Base-by-base conservation (phyloP, 2,329 filamentous ascomycete species). In the Fusarium mundagurra region DNA sequence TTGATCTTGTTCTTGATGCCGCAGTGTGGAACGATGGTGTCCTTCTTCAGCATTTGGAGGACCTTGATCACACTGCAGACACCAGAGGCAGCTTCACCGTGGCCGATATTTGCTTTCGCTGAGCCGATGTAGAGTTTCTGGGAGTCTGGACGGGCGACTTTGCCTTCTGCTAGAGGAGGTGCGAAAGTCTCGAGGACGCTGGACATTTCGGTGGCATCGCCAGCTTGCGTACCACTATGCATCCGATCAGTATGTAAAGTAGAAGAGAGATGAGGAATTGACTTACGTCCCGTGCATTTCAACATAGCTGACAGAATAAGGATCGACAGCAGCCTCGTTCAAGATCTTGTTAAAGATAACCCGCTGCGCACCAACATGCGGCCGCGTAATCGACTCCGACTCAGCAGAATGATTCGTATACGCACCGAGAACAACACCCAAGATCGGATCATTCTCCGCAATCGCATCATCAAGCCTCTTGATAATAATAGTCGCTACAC, bases 181-280 rank as follows among this genome's bases (percentile, higher is more conserved):
- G 87, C 87, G 69, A 88, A 90, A 16, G 86, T 84, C 59, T 86
- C 82, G 6, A 92, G 90, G 51, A 97, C 93, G 0, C 92, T 94
- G 2, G 89, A 85, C 92, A 96, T 96, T 81, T 98, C 95, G 4
- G 91, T 92, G 5, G 91, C 92, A 78, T 97, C 95, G 64, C 94
- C 95, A 43, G 93, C 94, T 81, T 97, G 94, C 16, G 47, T 50
- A 5, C 47, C 47, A 22, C 47, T 50, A 14, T 33, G 8, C 0
- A 33, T 0, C 1, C 8, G 16, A n/a, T 50, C 3, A 50, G 47
- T 18, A 33, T 3, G 3, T 24, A 3, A 33, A 1, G 6, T 5
- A 13, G 7, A 18, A 2, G 3, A 2, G 3, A 13, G 11, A 7
- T 14, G 6, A 5, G 8, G 3, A n/a, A 0, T 18, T 10, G 12